Conservation (phyloP, 208 protist species). For the Trypanosoma brucei region DNA sequence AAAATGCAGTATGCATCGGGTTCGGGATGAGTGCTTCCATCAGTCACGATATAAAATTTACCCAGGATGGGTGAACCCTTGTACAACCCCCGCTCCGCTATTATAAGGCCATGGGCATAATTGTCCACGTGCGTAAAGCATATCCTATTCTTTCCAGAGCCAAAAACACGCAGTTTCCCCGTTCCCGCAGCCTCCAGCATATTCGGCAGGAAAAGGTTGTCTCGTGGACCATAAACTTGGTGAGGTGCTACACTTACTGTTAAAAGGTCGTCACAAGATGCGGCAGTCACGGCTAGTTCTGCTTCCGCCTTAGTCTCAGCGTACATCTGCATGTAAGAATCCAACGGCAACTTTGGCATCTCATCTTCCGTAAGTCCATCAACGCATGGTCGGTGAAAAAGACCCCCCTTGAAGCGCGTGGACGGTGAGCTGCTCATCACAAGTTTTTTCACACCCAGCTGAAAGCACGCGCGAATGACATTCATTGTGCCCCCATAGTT, state of each 20-base stretch:
- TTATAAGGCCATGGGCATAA: slow-evolving; percentile 93
- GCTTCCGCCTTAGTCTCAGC: slow-evolving; percentile 91
- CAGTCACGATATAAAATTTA: slow-evolving; percentile 95
- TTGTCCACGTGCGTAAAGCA: slow-evolving; percentile 96
- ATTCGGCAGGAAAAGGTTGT: slow-evolving; percentile 94
- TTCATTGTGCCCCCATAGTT: slow-evolving; percentile 92
- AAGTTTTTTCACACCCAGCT: slow-evolving; percentile 86
- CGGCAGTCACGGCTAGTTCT: slow-evolving; percentile 82
- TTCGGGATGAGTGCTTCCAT: slow-evolving; percentile 89
- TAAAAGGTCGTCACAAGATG: slow-evolving; percentile 81
- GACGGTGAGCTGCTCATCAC: slow-evolving; percentile 93
- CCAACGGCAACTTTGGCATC: slow-evolving; percentile 82
- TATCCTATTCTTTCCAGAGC: slow-evolving; percentile 89
- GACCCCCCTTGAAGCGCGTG: slow-evolving; percentile 87
- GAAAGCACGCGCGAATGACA: slow-evolving; percentile 90
- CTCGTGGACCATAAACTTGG: slow-evolving; percentile 94
- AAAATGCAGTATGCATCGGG: slow-evolving; percentile 87
- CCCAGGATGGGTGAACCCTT: slow-evolving; percentile 86
- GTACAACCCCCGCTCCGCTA: slow-evolving; percentile 87
- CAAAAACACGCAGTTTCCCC: slow-evolving; percentile 92
- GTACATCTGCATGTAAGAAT: slow-evolving; percentile 92
- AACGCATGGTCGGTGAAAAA: slow-evolving; percentile 88
- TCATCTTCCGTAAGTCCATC: slow-evolving; percentile 90
- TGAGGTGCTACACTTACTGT: slow-evolving; percentile 90
- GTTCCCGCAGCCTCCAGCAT: slow-evolving; percentile 92